Percentiles rank a stretch among this genome's conserved stretches.
These are phyloP conservation scores for Pseudoneurospora amorphoporcata DNA, from an alignment of 495 filamentous ascomycete species.

Conservation along the genomic window DNA sequence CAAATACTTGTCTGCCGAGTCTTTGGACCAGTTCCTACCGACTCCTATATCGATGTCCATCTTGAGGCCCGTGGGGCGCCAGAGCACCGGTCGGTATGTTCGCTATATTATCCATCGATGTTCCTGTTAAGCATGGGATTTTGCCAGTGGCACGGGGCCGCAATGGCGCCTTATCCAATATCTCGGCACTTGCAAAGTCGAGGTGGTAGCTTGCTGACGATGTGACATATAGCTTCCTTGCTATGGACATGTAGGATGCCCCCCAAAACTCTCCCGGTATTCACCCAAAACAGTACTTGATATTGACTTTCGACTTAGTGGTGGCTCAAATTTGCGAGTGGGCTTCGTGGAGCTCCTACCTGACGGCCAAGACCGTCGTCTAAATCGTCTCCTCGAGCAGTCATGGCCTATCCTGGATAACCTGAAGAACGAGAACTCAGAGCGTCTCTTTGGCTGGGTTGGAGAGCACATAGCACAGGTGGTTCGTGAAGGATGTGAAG, in stretches of 20 bases:
- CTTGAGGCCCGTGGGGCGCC: slow-evolving; percentile 45
- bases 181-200: not conserved
- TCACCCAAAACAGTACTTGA: slow-evolving; percentile 2
- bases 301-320: slow-evolving; percentile 25
- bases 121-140: not conserved
- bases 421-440: slow-evolving; percentile 65
- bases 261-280: not conserved
- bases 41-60: slow-evolving; percentile 62
- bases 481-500: slow-evolving; percentile 37
- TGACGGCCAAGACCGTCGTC: slow-evolving; percentile 7
- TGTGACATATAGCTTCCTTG: slow-evolving; percentile 45
- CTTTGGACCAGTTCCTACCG: slow-evolving; percentile 62
- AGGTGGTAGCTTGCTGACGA: slow-evolving; percentile 2
- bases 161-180: not conserved
- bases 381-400: slow-evolving; percentile 49
- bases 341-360: slow-evolving; percentile 65
- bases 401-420: slow-evolving; percentile 73
- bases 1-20: slow-evolving; percentile 51
- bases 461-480: slow-evolving; percentile 66
- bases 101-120: not conserved
- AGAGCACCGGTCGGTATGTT: slow-evolving; percentile 49
- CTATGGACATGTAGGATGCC: slow-evolving; percentile 57
- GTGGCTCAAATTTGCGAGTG: slow-evolving; percentile 71
- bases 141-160: not conserved
- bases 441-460: slow-evolving; percentile 71